Conservation (phyloP, 306 rosid species). For the Abrus precatorius region DNA sequence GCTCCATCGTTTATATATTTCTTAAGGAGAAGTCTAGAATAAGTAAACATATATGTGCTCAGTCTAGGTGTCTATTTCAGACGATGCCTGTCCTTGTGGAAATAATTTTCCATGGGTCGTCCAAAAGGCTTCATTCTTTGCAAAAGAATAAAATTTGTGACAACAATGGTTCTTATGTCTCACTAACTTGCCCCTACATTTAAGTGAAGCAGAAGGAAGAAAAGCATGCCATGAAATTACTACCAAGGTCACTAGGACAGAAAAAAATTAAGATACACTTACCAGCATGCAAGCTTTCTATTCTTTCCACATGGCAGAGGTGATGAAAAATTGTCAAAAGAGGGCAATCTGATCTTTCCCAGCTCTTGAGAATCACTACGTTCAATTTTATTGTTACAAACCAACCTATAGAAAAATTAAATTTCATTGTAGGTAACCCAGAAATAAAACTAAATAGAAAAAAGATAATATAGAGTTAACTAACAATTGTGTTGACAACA, state of each 20-base stretch:
- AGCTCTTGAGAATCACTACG: slow-evolving; percentile 57
- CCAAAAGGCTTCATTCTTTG: slow-evolving; percentile 3
- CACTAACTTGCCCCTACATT: slow-evolving; percentile 3
- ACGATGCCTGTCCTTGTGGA: slow-evolving; percentile 2
- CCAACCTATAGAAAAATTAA: slow-evolving; percentile 60
- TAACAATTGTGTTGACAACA: slow-evolving; percentile 69
- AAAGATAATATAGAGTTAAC: slow-evolving; percentile 48
- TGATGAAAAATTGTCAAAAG: slow-evolving; percentile 55
- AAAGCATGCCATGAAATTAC: slow-evolving; percentile 27
- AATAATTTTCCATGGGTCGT: slow-evolving; percentile 23
- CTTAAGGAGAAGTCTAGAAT: not conserved
- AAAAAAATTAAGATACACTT: slow-evolving; percentile 45
- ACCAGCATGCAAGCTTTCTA: slow-evolving; percentile 78
- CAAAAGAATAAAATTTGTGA: slow-evolving; percentile 14
- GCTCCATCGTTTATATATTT: slow-evolving; percentile 20
- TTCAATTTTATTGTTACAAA: slow-evolving; percentile 68
- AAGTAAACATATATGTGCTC: slow-evolving; percentile 10
- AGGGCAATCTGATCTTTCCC: slow-evolving; percentile 49
- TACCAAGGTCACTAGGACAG: slow-evolving; percentile 14
- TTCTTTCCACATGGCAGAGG: slow-evolving; percentile 50
- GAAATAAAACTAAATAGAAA: slow-evolving; percentile 31
- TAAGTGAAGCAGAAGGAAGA: slow-evolving; percentile 32
- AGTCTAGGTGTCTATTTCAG: slow-evolving; percentile 6
- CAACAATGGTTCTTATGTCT: slow-evolving; percentile 14
- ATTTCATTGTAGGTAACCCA: slow-evolving; percentile 39